Base-by-base conservation (phyloP, 768 basidiomycete genomes). In the Lentinula edodes region DNA sequence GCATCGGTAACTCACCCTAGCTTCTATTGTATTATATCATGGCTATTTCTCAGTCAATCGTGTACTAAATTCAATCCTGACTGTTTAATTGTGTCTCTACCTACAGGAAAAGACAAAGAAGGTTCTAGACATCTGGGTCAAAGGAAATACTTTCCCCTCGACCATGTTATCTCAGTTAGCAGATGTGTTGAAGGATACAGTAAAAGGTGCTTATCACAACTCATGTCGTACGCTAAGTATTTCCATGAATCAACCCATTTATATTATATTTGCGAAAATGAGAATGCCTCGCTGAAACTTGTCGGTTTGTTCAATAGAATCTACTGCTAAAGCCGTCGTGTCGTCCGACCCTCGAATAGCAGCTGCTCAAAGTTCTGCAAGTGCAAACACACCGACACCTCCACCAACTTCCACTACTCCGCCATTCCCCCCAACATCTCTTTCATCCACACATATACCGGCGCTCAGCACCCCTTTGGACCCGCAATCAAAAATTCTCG, bases 91-190 rank as follows among this genome's bases (percentile, higher is more conserved):
- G 72, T 73, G 70, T 65, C 69, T 65, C 69, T 69, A 69, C 67
- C 75, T 71, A 75, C 80, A 98, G 95, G 96, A 97, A 80, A 99
- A 99, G 78, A 83, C 91, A 51, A 89, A 90, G 81, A 98, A 98
- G 76, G 87, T 99, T 70, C 85, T 96, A 75, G 97, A 98, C 77
- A 98, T 99, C 69, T 99, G 96, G 96, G 83, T 82, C 69, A 96
- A 95, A 74, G 85, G 87, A 62, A 85, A 81, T 74, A 96, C 96
- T 53, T 99, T 99, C 77, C 89, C 94, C 61, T 71, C 86, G 68
- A 71, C 81, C 67, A 85, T 91, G 71, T 77, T 95, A 69, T 78
- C 86, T 64, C 88, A 86, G 66, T 80, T 97, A 72, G 78, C 80
- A 74, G 83, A 86, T 73, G 76, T 88, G 73, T 73, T 91, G 73